Conservation (phyloP, 1,139 yeast species). For the Geotrichum histeridarum region DNA sequence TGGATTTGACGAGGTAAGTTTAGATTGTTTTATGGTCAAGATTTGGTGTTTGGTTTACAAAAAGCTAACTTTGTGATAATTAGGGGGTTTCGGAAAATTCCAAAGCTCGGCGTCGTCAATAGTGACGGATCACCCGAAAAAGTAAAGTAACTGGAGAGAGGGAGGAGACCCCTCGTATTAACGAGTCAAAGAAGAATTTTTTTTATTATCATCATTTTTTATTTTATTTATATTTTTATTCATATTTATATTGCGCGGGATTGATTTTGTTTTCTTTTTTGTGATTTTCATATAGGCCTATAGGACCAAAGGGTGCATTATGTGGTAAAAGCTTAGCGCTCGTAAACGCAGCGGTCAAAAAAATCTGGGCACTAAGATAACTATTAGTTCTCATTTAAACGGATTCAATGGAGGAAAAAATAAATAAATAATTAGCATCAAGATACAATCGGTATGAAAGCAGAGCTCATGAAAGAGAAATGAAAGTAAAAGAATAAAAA, state of each 20-base stretch:
- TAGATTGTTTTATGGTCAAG: constrained; percentile 12
- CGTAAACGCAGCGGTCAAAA: not conserved
- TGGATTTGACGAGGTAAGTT: constrained; percentile 40
- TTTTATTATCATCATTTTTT: not conserved
- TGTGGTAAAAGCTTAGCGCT: no score
- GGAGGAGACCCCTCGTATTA: not conserved
- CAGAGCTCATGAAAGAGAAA: no score
- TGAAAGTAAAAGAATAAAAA: not conserved
- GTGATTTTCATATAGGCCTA: not conserved
- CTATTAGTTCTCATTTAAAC: not conserved
- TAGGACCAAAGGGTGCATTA: not conserved
- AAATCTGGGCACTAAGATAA: not conserved
- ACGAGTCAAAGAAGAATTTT: not conserved
- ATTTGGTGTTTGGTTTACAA: no score
- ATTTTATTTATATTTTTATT: not conserved
- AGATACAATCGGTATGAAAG: no score
- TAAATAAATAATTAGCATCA: not conserved
- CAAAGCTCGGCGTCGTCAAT: constrained; percentile 12
- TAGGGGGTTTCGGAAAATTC: constrained; percentile 17
- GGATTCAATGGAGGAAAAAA: not conserved
- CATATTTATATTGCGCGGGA: not conserved
- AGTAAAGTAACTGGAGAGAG: constrained; percentile 15
- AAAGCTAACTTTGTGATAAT: not conserved
- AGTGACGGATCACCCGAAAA: constrained; percentile 23
- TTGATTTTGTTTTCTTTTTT: not conserved